Percentiles rank a stretch among this genome's conserved stretches.
phyloP scores from a whole-genome alignment of 306 rosid species.

The Quercus dentata region DNA sequence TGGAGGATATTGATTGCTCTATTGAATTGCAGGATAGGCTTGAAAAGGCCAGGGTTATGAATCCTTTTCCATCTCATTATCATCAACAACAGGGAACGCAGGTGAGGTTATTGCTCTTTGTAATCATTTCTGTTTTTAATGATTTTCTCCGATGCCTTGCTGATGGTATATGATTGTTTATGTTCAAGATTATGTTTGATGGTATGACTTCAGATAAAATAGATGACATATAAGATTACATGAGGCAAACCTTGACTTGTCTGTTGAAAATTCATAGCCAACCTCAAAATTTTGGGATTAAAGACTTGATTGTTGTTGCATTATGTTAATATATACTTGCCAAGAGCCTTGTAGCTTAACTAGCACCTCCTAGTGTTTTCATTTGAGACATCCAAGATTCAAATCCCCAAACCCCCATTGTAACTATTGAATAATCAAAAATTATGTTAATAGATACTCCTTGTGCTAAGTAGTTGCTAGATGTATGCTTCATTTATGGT shows the following conservation, averaged over 20 bases:
- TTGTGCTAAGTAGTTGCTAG: not conserved
- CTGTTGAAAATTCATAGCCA: too few species aligned
- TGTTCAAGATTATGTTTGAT: not conserved
- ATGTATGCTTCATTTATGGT: not conserved
- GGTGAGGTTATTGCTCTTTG: not conserved
- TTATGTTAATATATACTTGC: too few species aligned
- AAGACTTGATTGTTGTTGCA: too few species aligned
- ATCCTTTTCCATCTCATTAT: not conserved
- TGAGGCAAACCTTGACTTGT: too few species aligned
- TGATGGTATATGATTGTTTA: not conserved
- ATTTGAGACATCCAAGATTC: too few species aligned
- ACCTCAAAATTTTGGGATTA: too few species aligned
- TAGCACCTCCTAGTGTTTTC: too few species aligned
- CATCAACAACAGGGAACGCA: not conserved
- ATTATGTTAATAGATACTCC: not conserved
- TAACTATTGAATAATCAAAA: too few species aligned
- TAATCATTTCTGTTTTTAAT: not conserved
- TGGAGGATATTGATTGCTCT: conserved; percentile 31
- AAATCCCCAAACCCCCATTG: too few species aligned
- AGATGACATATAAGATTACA: too few species aligned
- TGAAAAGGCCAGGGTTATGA: not conserved
- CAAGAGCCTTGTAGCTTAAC: too few species aligned
- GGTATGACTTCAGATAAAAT: too few species aligned
- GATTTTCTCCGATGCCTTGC: not conserved
- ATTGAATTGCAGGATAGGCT: conserved; percentile 7